These are phyloP conservation scores for Carnegiea gigantea DNA, from an alignment of 179 eudicot genomes.

Conservation along the genomic window DNA sequence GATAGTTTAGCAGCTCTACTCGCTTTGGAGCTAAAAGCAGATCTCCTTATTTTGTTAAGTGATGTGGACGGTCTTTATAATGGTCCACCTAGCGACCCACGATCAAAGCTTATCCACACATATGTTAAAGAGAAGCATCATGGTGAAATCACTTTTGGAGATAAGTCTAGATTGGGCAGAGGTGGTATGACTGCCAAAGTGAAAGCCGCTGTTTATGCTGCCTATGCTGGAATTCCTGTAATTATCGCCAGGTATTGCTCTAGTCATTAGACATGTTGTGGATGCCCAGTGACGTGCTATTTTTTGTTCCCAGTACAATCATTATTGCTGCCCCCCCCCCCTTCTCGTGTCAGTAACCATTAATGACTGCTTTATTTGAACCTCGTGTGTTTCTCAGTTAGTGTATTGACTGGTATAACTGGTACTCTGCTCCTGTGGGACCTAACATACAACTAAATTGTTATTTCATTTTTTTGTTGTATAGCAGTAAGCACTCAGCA, in stretches of 20 bases:
- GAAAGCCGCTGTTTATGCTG: conserved; percentile 90
- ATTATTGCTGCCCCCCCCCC: neutral
- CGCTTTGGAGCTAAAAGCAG: conserved; percentile 92
- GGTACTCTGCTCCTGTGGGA: neutral
- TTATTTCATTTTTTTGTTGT: no score
- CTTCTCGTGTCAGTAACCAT: neutral
- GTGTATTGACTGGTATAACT: neutral
- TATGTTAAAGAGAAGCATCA: conserved; percentile 80
- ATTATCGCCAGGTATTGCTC: conserved; percentile 79
- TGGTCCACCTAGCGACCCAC: conserved; percentile 91
- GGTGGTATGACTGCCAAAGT: conserved; percentile 99
- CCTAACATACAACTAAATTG: neutral
- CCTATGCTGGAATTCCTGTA: conserved; percentile 83
- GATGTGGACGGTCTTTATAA: conserved; percentile 98
- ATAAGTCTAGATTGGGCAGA: conserved; percentile 93
- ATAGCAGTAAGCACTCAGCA: no score
- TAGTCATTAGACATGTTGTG: neutral
- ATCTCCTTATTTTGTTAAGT: conserved; percentile 89
- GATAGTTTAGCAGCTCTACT: conserved; percentile 93
- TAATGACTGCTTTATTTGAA: neutral
- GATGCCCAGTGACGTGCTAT: neutral
- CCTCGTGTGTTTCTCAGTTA: neutral
- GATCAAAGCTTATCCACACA: conserved; percentile 78
- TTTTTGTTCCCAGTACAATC: neutral
- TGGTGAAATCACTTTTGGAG: conserved; percentile 83